Base-by-base conservation (phyloP, 2,329 filamentous ascomycete species). In the Pestalotiopsis sp. region DNA sequence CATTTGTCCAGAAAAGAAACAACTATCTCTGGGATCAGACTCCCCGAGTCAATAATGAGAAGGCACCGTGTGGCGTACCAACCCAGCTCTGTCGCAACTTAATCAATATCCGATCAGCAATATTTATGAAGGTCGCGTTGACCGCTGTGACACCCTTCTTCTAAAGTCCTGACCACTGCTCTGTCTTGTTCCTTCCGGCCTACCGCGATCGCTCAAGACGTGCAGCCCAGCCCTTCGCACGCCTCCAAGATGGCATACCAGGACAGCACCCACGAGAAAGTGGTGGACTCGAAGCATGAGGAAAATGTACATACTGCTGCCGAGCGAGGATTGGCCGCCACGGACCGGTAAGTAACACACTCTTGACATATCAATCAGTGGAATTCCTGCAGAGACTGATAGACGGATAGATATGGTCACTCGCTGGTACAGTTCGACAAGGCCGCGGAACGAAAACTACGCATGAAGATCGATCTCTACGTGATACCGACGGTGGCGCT, bases 401-500 rank as follows among this genome's bases (percentile, higher is more conserved):
- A 6, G 14, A 36, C 59, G 38, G 1, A 12, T 17, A 86, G 84
- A 72, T 83, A 86, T 75, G 86, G 86, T 23, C 78, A 82, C 23
- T 75, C 87, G 1, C 78, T 87, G 4, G 76, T 89, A 25, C 74
- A 84, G 56, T 87, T 91, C 73, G 89, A 91, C 71, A 80, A 81
- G 27, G 82, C 80, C 25, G 88, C 87, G 5, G 90, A 92, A 76
- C 78, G 82, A 12, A 85, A 81, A 61, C 81, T 92, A 17, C 82
- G 88, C 3, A 78, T 76, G 68, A 92, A 92, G 77, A 89, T 92
- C 63, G 90, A 92, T 73, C 73, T 88, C 4, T 87, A 84, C 74
- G 84, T 92, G 64, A 82, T 92, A 1, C 90, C 90, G 0, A 91
- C 89, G 0, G 88, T 91, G 0, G 82, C 89, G 1, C 69, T 92